Conservation (phyloP, 495 filamentous ascomycete genomes). For the Lasiosphaeris hirsuta region DNA sequence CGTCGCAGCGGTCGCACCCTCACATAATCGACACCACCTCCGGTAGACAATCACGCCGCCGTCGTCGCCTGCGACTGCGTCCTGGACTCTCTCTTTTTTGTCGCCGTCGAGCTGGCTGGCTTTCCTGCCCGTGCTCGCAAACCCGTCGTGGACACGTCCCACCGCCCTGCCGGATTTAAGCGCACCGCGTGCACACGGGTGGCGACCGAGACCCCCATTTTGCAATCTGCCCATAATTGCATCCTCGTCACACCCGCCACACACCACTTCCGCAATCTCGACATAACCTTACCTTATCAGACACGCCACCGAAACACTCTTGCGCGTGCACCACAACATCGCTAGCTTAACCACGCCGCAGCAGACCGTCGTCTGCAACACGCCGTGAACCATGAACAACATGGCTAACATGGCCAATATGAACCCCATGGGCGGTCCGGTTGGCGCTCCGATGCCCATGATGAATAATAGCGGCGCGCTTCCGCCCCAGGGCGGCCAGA, state of each 20-base stretch:
- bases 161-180: constrained; percentile 24
- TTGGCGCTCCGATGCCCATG: constrained; percentile 62
- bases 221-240: constrained; percentile 7
- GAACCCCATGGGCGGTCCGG: constrained; percentile 62
- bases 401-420: constrained; percentile 51
- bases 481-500: constrained; percentile 31
- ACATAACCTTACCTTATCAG: neutral
- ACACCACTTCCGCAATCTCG: neutral
- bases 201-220: constrained; percentile 18
- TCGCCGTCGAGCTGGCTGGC: constrained; percentile 11
- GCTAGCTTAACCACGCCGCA: constrained; percentile 19
- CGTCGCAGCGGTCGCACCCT: neutral
- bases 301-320: neutral
- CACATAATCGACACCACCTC: constrained; percentile 4
- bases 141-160: neutral
- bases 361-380: constrained; percentile 32
- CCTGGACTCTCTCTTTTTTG: neutral
- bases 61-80: neutral
- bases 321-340: neutral
- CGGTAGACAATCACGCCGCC: constrained; percentile 2
- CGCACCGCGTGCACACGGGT: constrained; percentile 27
- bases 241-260: constrained; percentile 4
- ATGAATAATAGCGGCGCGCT: constrained; percentile 66
- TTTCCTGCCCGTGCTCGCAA: neutral
- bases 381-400: constrained; percentile 59